Conservation (phyloP, 352 stramenopile genomes). For the Phytophthora brassicae region DNA sequence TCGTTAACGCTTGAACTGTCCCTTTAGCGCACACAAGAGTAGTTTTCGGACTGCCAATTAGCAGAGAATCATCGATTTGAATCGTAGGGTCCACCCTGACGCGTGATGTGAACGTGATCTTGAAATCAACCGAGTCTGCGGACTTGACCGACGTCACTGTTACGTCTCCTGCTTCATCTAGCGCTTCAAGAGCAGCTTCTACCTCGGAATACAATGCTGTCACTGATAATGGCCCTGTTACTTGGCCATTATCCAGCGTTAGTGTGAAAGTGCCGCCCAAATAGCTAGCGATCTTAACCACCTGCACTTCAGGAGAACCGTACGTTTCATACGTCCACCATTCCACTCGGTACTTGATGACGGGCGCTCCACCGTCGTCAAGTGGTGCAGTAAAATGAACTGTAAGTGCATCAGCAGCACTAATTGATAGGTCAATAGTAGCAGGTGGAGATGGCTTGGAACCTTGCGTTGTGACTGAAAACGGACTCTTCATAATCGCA, state of each 20-base stretch:
- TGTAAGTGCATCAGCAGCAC: constrained; percentile 56
- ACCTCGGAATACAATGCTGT: constrained; percentile 72
- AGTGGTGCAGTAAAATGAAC: constrained; percentile 84
- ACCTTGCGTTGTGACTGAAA: constrained; percentile 50
- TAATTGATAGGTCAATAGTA: constrained; percentile 45
- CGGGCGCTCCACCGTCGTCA: constrained; percentile 83
- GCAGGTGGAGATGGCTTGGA: constrained; percentile 60
- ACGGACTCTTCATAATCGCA: constrained; percentile 67
- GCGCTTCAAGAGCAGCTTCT: constrained; percentile 73
- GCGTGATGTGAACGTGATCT: constrained; percentile 60
- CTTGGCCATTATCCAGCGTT: constrained; percentile 41
- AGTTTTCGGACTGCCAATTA: constrained; percentile 33
- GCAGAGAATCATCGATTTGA: constrained; percentile 34
- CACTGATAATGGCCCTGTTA: constrained; percentile 58
- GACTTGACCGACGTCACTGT: constrained; percentile 46
- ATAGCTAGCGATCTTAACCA: constrained; percentile 84
- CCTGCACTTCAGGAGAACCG: constrained; percentile 65
- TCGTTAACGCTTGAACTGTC: constrained; percentile 15
- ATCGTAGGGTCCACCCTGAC: constrained; percentile 36
- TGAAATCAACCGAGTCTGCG: constrained; percentile 42
- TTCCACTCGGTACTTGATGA: constrained; percentile 90
- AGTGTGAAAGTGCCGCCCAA: constrained; percentile 87
- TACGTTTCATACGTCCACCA: constrained; percentile 71
- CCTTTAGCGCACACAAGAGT: constrained; percentile 61
- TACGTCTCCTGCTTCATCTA: constrained; percentile 82